phyloP scores from a whole-genome alignment of 2,329 filamentous ascomycete genomes.

The Fusarium heterosporum region DNA sequence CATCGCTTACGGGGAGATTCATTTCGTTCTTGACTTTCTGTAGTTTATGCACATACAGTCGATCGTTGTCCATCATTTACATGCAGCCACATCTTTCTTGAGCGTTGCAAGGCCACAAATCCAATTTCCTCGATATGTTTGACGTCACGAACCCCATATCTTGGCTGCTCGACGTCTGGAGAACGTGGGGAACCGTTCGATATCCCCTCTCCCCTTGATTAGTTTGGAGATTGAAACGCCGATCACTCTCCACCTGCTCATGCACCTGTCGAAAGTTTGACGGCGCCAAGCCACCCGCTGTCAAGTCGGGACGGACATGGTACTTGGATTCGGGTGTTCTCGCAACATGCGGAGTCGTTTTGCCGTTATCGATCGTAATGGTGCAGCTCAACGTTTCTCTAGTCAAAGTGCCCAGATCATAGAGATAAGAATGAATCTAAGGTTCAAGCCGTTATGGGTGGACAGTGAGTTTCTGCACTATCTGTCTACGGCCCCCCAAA shows the following conservation, averaged over 20 bases:
- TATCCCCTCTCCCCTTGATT: background rate
- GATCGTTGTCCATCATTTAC: background rate
- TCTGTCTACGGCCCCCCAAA: too few relatives aligned
- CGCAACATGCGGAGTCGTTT: background rate
- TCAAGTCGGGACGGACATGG: background rate
- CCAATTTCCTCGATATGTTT: background rate
- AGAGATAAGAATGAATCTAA: too few relatives aligned
- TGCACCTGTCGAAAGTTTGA: background rate
- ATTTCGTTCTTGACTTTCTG: background rate
- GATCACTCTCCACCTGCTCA: conserved; percentile 22
- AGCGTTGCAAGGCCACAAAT: background rate
- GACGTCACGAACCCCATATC: conserved; percentile 24
- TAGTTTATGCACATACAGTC: background rate
- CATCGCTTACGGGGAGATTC: background rate
- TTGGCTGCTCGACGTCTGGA: conserved; percentile 20
- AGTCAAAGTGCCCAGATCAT: too few relatives aligned
- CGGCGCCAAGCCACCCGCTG: conserved; percentile 4
- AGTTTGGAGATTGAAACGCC: background rate
- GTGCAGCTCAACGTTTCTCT: too few relatives aligned
- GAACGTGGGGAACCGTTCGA: conserved; percentile 31
- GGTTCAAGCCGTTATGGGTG: too few relatives aligned
- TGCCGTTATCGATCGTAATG: too few relatives aligned
- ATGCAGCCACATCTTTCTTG: background rate
- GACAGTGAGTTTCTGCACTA: too few relatives aligned
- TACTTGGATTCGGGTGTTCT: background rate